These are phyloP conservation scores for Talaromyces sp. DNA, from an alignment of 2,329 filamentous ascomycete species.

Conservation along the genomic window DNA sequence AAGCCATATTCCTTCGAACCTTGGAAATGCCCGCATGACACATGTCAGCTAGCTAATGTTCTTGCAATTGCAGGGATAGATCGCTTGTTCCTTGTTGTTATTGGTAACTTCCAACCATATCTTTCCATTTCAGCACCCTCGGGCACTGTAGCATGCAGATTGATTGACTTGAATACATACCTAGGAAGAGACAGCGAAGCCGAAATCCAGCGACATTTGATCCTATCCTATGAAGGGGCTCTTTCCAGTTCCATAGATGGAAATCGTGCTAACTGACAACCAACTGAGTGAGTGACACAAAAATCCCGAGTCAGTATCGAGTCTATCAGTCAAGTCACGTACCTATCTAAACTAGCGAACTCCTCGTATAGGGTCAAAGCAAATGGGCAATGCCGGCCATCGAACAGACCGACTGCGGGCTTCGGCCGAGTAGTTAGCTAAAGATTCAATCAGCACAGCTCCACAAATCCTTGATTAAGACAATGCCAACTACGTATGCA, in stretches of 20 bases:
- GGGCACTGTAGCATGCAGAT: background rate
- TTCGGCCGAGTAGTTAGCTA: too few relatives aligned
- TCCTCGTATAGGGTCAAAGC: too few relatives aligned
- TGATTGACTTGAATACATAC: background rate
- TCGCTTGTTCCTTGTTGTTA: background rate
- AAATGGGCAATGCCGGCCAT: too few relatives aligned
- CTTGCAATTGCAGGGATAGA: background rate
- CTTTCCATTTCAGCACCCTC: background rate
- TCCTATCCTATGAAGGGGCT: background rate
- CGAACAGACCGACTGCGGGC: too few relatives aligned
- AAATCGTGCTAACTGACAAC: too few relatives aligned
- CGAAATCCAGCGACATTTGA: background rate
- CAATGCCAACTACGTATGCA: background rate
- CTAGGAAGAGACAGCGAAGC: background rate
- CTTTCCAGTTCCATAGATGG: background rate
- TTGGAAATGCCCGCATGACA: background rate
- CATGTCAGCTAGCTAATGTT: background rate
- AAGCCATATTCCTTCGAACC: background rate
- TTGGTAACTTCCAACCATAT: background rate
- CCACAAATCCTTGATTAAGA: background rate
- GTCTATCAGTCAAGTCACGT: too few relatives aligned
- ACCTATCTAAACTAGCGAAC: too few relatives aligned
- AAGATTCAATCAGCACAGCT: background rate
- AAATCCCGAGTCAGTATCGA: too few relatives aligned
- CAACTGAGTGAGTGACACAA: too few relatives aligned